Evolutionary conservation across 2,329 filamentous ascomycete species (phyloP).

Genomic region (Cercospora sesami): DNA sequence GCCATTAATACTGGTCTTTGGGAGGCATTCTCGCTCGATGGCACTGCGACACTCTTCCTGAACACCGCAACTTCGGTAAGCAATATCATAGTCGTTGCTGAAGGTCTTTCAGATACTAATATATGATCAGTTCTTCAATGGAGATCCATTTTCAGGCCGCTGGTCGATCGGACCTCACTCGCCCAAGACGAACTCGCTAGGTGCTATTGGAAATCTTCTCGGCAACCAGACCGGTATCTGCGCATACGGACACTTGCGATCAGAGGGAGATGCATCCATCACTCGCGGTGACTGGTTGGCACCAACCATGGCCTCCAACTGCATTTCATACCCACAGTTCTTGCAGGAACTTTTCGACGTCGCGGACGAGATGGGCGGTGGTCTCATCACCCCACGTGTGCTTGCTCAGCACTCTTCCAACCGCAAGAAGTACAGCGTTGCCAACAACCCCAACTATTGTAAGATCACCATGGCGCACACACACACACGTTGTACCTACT

Average conservation of each 20-base stretch:
- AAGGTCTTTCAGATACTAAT: neutral
- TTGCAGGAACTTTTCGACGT: conserved; percentile 31
- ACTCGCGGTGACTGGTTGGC: conserved; percentile 34
- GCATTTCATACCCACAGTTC: conserved; percentile 30
- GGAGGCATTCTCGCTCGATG: conserved; percentile 25
- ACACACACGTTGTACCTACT: too few species aligned
- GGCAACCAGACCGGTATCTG: conserved; percentile 33
- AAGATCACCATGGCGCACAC: neutral
- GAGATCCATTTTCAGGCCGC: conserved; percentile 16
- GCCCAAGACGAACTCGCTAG: conserved; percentile 29
- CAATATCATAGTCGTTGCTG: neutral
- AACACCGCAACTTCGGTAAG: conserved; percentile 28
- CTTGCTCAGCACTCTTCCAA: conserved; percentile 32
- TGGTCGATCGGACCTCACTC: conserved; percentile 35
- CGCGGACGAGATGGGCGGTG: conserved; percentile 23
- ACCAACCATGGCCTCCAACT: conserved; percentile 31
- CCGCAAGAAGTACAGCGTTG: conserved; percentile 32
- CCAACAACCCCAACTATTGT: conserved; percentile 34
- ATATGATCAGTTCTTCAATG: conserved; percentile 26
- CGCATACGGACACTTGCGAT: conserved; percentile 31
- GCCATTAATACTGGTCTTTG: conserved; percentile 29
- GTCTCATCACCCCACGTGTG: conserved; percentile 29
- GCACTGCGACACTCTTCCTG: conserved; percentile 30
- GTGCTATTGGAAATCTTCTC: conserved; percentile 26
- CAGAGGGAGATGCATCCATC: conserved; percentile 32